A percentile compares a stretch with the other conserved stretches of the same genome.
phyloP scores from a whole-genome alignment of 306 rosid genomes.

The Dicorynia guianensis region DNA sequence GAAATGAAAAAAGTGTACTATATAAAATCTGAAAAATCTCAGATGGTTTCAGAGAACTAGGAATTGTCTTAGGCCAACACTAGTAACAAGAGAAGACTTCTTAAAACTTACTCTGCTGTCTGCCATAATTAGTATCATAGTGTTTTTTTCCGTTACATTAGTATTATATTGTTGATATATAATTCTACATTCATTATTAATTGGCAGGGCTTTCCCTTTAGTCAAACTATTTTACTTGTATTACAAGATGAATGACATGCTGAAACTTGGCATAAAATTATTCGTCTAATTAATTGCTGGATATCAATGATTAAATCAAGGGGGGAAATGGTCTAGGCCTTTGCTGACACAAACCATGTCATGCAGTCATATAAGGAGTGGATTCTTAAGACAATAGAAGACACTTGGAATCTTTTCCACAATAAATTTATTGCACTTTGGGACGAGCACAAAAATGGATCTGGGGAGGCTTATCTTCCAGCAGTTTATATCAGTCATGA shows the following conservation, averaged over 20 bases:
- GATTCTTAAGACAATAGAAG: conserved; percentile 82
- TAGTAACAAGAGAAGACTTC: conserved; percentile 9
- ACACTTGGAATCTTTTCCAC: conserved; percentile 80
- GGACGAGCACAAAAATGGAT: conserved; percentile 75
- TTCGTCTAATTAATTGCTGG: background rate
- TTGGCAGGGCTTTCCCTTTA: conserved; percentile 6
- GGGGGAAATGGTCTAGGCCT: background rate
- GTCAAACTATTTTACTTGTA: conserved; percentile 1
- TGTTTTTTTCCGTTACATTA: no score
- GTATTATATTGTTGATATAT: conserved; percentile 17
- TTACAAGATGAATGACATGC: conserved; percentile 7
- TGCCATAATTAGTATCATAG: conserved; percentile 6
- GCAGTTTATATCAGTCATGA: conserved; percentile 71
- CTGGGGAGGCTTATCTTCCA: conserved; percentile 90
- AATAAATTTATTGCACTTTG: conserved; percentile 71
- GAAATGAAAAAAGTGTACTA: background rate
- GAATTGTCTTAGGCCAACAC: background rate
- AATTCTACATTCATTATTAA: conserved; percentile 28
- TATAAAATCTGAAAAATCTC: conserved; percentile 7
- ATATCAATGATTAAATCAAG: background rate
- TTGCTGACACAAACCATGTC: conserved; percentile 26
- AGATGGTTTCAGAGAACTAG: conserved; percentile 6
- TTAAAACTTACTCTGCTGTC: conserved; percentile 21
- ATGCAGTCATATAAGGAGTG: conserved; percentile 80
- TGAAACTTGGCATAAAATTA: conserved; percentile 22